These are phyloP conservation scores for Panicum miliaceum DNA, from an alignment of 176 grass and related monocot genomes.

Conservation along the genomic window DNA sequence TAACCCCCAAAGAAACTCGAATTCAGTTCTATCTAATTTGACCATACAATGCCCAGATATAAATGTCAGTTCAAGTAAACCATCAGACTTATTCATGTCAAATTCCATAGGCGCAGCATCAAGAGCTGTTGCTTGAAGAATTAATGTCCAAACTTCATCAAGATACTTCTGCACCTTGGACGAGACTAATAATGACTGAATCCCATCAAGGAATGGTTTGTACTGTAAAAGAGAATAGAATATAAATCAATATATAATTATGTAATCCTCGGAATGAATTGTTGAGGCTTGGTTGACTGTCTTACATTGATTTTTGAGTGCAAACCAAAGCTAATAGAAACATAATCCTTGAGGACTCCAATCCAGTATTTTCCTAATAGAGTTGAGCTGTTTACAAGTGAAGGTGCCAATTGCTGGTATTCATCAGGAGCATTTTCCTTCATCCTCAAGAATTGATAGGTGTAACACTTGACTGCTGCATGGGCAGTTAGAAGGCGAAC, in stretches of 20 bases:
- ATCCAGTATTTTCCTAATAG: slow-evolving; percentile 90
- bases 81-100: slow-evolving; percentile 49
- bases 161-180: slow-evolving; percentile 86
- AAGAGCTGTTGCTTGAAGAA: slow-evolving; percentile 79
- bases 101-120: slow-evolving; percentile 72
- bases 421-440: slow-evolving; percentile 79
- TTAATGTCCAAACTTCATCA: slow-evolving; percentile 80
- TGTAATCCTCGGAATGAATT: slow-evolving; percentile 5
- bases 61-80: slow-evolving; percentile 52
- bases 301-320: slow-evolving; percentile 84
- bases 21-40: slow-evolving; percentile 70
- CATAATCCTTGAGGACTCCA: slow-evolving; percentile 84
- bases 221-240: slow-evolving; percentile 61
- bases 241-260: slow-evolving; percentile 30
- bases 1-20: slow-evolving; percentile 85
- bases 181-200: slow-evolving; percentile 85
- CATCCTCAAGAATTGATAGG: slow-evolving; percentile 74
- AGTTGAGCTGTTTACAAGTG: slow-evolving; percentile 74
- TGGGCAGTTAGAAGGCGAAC: slow-evolving; percentile 83
- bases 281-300: slow-evolving; percentile 31
- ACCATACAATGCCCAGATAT: slow-evolving; percentile 88
- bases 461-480: slow-evolving; percentile 94
- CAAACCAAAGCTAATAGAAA: slow-evolving; percentile 74
- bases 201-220: slow-evolving; percentile 95
- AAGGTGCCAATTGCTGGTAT: slow-evolving; percentile 78